Evolutionary conservation across 371 early-diverging fungal genomes (phyloP).

Genomic region (Mortierella sp.): DNA sequence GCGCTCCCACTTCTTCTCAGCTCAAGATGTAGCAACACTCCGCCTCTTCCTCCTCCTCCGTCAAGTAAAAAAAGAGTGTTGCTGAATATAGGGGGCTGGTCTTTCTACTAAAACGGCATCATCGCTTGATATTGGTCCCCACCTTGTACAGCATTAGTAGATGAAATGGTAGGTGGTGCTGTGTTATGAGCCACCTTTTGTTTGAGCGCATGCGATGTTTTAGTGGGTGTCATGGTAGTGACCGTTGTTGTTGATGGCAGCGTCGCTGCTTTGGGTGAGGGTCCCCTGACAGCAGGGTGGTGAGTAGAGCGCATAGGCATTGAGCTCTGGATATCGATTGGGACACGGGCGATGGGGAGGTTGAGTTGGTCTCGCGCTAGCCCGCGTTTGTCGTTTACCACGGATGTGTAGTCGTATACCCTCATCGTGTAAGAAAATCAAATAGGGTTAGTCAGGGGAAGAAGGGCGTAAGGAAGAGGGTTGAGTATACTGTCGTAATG

Average conservation of each 20-base stretch:
- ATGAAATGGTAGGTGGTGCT: not conserved
- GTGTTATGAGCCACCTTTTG: not conserved
- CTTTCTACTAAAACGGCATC: not conserved
- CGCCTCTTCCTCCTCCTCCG: not conserved
- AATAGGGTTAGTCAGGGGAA: not conserved
- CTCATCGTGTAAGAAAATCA: slow-evolving; percentile 11
- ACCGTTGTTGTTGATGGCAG: not conserved
- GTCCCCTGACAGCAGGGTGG: not conserved
- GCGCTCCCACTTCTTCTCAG: not conserved
- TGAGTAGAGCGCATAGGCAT: not conserved
- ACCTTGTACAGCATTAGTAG: not conserved
- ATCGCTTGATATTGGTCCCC: not conserved
- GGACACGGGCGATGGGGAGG: slow-evolving; percentile 35
- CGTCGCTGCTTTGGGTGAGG: not conserved
- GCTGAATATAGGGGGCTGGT: not conserved
- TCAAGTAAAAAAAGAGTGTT: not conserved
- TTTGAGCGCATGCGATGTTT: not conserved
- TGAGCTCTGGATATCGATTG: slow-evolving; percentile 33
- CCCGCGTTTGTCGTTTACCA: slow-evolving; percentile 21
- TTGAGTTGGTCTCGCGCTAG: slow-evolving; percentile 37
- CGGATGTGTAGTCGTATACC: slow-evolving; percentile 7
- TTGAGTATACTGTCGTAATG: not conserved
- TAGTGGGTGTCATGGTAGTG: not conserved
- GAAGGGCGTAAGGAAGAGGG: not conserved
- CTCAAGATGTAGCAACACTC: not conserved